These are phyloP conservation scores for Penicillium sp. DNA, from an alignment of 2,329 filamentous ascomycete genomes.

Conservation along the genomic window DNA sequence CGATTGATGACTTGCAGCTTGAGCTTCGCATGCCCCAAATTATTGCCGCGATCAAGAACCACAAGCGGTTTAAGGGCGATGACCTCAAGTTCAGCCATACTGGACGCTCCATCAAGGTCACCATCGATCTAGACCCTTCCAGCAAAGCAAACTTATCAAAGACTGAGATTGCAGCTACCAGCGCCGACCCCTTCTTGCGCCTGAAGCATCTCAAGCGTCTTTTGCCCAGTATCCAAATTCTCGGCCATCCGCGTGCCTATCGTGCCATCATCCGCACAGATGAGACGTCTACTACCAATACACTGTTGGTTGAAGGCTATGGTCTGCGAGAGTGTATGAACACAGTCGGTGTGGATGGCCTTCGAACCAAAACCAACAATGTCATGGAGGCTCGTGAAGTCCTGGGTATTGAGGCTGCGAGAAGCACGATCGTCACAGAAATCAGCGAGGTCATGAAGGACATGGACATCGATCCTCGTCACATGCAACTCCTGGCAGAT, in stretches of 20 bases:
- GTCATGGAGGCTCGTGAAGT: conserved; percentile 88
- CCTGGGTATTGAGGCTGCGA: conserved; percentile 92
- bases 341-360: conserved; percentile 86
- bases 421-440: conserved; percentile 84
- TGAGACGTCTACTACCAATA: conserved; percentile 69
- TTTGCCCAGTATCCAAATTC: conserved; percentile 82
- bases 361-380: conserved; percentile 75
- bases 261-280: conserved; percentile 88
- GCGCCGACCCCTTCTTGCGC: conserved; percentile 56
- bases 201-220: conserved; percentile 84
- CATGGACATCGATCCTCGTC: conserved; percentile 95
- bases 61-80: conserved; percentile 73
- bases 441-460: conserved; percentile 87
- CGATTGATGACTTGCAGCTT: conserved; percentile 78
- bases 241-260: conserved; percentile 82
- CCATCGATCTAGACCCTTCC: conserved; percentile 57
- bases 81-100: conserved; percentile 65
- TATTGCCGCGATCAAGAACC: conserved; percentile 72
- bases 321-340: conserved; percentile 88
- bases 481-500: conserved; percentile 96
- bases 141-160: conserved; percentile 43
- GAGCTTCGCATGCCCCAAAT: conserved; percentile 78
- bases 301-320: conserved; percentile 90
- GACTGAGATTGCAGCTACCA: conserved; percentile 49
- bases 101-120: conserved; percentile 69